Evolutionary conservation across 805 yeast species (phyloP).

Genomic region (Kluyveromyces dobzhanskii): DNA sequence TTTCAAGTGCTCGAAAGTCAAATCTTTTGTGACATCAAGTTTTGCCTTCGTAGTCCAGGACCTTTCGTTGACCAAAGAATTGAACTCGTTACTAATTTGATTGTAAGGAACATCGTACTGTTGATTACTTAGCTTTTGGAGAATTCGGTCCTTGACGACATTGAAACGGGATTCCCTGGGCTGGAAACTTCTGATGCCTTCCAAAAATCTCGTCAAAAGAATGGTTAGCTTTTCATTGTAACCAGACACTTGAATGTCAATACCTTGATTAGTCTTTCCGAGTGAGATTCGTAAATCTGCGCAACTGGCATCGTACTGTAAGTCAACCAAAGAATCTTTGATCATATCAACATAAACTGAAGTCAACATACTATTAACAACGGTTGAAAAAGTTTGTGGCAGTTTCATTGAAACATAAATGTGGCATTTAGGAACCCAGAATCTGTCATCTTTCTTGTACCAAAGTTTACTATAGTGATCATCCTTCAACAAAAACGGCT

Average conservation of each 20-base stretch:
- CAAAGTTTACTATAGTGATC: slow-evolving; percentile 52
- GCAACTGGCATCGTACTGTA: slow-evolving; percentile 74
- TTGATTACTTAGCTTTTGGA: slow-evolving; percentile 58
- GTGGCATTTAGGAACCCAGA: slow-evolving; percentile 80
- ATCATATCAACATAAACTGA: slow-evolving; percentile 60
- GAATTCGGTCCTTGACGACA: slow-evolving; percentile 53
- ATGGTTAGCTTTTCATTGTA: slow-evolving; percentile 73
- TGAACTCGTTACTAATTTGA: slow-evolving; percentile 59
- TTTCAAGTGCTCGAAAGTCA: slow-evolving; percentile 42
- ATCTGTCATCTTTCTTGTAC: slow-evolving; percentile 85
- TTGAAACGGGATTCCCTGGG: slow-evolving; percentile 54
- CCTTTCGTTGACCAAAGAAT: slow-evolving; percentile 61
- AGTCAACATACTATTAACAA: slow-evolving; percentile 48
- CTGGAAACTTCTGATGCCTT: slow-evolving; percentile 41
- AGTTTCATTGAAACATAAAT: slow-evolving; percentile 56
- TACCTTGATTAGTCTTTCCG: slow-evolving; percentile 57
- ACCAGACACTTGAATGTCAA: slow-evolving; percentile 62
- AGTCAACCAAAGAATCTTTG: slow-evolving; percentile 61
- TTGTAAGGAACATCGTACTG: slow-evolving; percentile 69
- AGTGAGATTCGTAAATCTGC: slow-evolving; percentile 65
- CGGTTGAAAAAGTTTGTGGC: slow-evolving; percentile 55
- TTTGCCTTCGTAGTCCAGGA: slow-evolving; percentile 61
- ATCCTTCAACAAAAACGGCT: slow-evolving; percentile 58
- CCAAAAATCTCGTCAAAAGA: slow-evolving; percentile 52
- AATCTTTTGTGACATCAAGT: slow-evolving; percentile 37